Evolutionary conservation across 306 rosid genomes (phyloP), one percentile per base, ranked within the genome.

Genomic region (Hippophae tibetana): DNA sequence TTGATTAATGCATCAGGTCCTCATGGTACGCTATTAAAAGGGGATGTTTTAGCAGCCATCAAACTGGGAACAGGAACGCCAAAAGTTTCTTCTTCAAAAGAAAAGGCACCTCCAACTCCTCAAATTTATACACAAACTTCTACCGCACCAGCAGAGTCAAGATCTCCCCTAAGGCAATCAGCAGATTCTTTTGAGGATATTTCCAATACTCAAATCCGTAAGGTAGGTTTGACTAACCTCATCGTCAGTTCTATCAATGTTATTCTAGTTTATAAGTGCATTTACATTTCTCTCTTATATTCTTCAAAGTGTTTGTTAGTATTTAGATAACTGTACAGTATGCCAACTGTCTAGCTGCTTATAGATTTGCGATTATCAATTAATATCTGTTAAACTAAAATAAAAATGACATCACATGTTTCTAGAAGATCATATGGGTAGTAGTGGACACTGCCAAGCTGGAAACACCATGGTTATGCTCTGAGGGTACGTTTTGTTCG

Each of bases 201-300:
- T 13, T 90, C 93, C 47, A 92, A 92, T 72, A 88, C 83, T 77
- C 96, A 85, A 75, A 88, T 92, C 70, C 95, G 95, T 62, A 92
- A 92, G 93, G 99, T 88, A 73, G 41, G 65, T 56, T 58, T 73
- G 13, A 7, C 64, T 6, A 56, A 71, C 47, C 62, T 62, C 52
- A 63, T 42, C 40, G 27, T 57, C 58, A 56, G 55, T 18, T 58
- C 58, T 26, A 64, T 38, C 40, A 43, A 49, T 54, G 43, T 13
- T 5, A 43, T 8, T 12, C 13, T 25, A 45, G 3, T 45, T 7
- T 45, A 13, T 2, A 31, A 31, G 5, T 31, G 38, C 23, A 18
- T 18, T 18, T 18, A 18, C 23, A 18, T 31, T 31, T 31, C 5
- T 31, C 38, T 45, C 43, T 48, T 40, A 14, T 38, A 43, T 12